Percentiles rank a stretch among this genome's conserved stretches.
phyloP scores from a whole-genome alignment of 2,329 filamentous ascomycete species.

The Alternaria sp. region DNA sequence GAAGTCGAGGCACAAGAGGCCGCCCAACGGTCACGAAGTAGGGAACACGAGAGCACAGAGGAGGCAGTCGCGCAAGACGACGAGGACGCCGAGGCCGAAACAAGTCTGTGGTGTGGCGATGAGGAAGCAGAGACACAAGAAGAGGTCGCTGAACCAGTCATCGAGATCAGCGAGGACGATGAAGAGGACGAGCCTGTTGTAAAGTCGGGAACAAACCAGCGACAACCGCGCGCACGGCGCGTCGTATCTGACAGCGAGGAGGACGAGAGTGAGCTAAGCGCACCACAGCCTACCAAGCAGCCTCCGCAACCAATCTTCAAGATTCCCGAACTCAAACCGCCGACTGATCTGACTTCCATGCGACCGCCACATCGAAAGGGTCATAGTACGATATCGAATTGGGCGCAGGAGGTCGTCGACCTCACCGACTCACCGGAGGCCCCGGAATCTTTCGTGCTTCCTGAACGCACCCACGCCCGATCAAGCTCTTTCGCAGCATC shows the following conservation, averaged over 20 bases:
- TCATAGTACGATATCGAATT: conserved; percentile 36
- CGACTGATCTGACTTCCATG: conserved; percentile 26
- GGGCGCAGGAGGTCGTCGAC: conserved; percentile 43
- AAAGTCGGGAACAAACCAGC: conserved; percentile 21
- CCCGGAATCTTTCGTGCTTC: conserved; percentile 25
- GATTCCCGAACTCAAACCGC: conserved; percentile 9
- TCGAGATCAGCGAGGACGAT: conserved; percentile 20
- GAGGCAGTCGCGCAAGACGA: conserved; percentile 16
- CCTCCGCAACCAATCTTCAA: conserved; percentile 8
- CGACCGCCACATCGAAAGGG: conserved; percentile 34
- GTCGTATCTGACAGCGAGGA: conserved; percentile 35
- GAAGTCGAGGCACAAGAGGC: conserved; percentile 22
- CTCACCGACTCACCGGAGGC: conserved; percentile 37
- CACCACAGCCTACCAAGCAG: neutral
- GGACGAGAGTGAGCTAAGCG: conserved; percentile 14
- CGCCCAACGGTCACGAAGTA: neutral
- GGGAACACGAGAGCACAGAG: conserved; percentile 9
- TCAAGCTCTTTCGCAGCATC: conserved; percentile 33
- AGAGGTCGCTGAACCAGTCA: conserved; percentile 1
- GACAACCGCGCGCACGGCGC: conserved; percentile 19
- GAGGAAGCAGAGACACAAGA: conserved; percentile 21
- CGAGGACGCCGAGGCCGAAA: conserved; percentile 30
- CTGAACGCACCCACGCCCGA: conserved; percentile 25
- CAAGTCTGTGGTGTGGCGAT: conserved; percentile 41
- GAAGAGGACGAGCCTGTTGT: conserved; percentile 42